These are phyloP conservation scores for Colletotrichum endophyticum DNA, from an alignment of 2,329 filamentous ascomycete species.

Conservation along the genomic window DNA sequence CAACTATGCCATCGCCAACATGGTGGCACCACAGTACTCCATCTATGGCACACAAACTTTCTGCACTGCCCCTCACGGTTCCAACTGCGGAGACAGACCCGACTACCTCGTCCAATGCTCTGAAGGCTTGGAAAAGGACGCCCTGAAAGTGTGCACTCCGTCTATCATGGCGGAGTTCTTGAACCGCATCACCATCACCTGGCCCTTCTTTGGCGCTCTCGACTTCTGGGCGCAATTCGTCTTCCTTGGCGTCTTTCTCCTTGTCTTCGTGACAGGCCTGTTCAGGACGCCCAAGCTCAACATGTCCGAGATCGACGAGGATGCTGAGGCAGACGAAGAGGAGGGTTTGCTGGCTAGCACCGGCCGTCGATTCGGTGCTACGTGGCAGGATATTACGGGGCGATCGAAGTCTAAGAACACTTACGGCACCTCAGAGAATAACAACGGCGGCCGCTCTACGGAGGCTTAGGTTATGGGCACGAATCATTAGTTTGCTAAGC, in stretches of 20 bases:
- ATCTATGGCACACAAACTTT: constrained; percentile 95
- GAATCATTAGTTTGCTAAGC: not conserved
- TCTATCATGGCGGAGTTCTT: constrained; percentile 91
- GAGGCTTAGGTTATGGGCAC: not conserved
- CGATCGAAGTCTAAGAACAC: constrained; percentile 28
- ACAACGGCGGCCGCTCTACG: constrained; percentile 3
- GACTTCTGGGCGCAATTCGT: constrained; percentile 96
- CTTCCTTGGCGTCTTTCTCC: constrained; percentile 82
- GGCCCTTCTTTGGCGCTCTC: constrained; percentile 92
- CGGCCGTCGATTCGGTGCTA: constrained; percentile 79
- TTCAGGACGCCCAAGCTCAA: constrained; percentile 82
- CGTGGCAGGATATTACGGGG: constrained; percentile 87
- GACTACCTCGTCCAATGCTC: constrained; percentile 83
- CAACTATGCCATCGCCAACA: constrained; percentile 91
- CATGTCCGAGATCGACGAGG: constrained; percentile 80
- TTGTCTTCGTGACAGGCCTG: constrained; percentile 80
- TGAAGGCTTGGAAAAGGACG: constrained; percentile 74
- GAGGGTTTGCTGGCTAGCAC: constrained; percentile 89
- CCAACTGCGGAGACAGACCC: constrained; percentile 75
- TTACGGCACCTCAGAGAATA: constrained; percentile 8
- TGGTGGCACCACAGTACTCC: constrained; percentile 94
- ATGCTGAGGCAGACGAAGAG: constrained; percentile 90
- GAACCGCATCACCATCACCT: constrained; percentile 90
- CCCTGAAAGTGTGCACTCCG: constrained; percentile 84
- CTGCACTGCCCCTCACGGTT: constrained; percentile 73